These are phyloP conservation scores for Paraconiothyrium brasiliense DNA, from an alignment of 2,329 filamentous ascomycete species.

Conservation along the genomic window DNA sequence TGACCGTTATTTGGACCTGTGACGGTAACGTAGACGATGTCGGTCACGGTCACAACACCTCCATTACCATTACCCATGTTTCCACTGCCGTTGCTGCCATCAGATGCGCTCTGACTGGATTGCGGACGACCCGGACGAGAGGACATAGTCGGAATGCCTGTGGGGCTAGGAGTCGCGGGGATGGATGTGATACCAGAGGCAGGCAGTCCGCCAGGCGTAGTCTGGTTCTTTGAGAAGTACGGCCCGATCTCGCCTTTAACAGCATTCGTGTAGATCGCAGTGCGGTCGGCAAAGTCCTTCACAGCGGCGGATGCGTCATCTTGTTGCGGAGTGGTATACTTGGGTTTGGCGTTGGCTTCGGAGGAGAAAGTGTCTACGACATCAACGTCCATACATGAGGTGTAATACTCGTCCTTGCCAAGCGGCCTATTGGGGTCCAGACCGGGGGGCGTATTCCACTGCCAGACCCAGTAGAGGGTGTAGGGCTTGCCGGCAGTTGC, in stretches of 20 bases:
- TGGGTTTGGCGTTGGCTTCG: conserved; percentile 23
- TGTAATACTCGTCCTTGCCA: conserved; percentile 63
- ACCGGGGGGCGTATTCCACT: conserved; percentile 67
- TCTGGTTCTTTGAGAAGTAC: conserved; percentile 27
- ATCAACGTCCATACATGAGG: conserved; percentile 65
- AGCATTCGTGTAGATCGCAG: conserved; percentile 46
- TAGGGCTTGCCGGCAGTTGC: conserved; percentile 71
- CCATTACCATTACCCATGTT: not conserved
- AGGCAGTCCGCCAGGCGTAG: conserved; percentile 18
- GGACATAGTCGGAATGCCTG: conserved; percentile 13
- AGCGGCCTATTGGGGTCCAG: conserved; percentile 18
- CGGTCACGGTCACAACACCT: conserved; percentile 19
- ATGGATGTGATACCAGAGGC: conserved; percentile 12
- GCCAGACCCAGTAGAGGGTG: conserved; percentile 96
- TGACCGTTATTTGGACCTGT: not conserved
- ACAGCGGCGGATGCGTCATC: conserved; percentile 55
- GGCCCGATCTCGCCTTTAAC: conserved; percentile 41
- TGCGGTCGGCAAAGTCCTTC: conserved; percentile 51
- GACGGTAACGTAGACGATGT: conserved; percentile 17
- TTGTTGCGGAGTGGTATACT: conserved; percentile 47
- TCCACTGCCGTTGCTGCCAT: not conserved
- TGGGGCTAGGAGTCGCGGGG: not conserved
- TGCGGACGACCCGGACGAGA: conserved; percentile 11
- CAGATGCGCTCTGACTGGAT: conserved; percentile 1
- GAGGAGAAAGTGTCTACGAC: conserved; percentile 47